These are phyloP conservation scores for Melanogaster broomeanus DNA, from an alignment of 768 basidiomycete species.

Conservation along the genomic window DNA sequence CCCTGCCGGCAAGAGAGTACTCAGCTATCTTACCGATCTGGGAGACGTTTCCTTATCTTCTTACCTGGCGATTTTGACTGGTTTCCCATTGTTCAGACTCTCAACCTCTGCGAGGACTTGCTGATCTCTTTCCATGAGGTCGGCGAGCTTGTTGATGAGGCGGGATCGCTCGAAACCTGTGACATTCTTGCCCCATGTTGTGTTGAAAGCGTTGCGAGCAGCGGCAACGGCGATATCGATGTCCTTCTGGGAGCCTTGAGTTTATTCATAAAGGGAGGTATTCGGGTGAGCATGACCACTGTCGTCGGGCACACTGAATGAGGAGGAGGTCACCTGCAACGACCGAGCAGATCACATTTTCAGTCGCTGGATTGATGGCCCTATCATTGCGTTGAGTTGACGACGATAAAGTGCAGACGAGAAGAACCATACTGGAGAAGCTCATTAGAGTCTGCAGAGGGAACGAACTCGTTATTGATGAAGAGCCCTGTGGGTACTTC, in stretches of 20 bases:
- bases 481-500: conserved; percentile 81
- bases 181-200: conserved; percentile 87
- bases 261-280: conserved; percentile 1
- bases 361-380: conserved; percentile 81
- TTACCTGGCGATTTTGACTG: conserved; percentile 59
- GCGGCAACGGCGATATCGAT: conserved; percentile 84
- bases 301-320: background rate
- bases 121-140: conserved; percentile 84
- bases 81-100: conserved; percentile 89
- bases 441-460: conserved; percentile 69
- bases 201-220: conserved; percentile 80
- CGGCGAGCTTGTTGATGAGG: conserved; percentile 83
- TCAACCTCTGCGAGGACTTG: conserved; percentile 85
- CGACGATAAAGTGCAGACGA: conserved; percentile 7
- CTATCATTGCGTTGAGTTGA: conserved; percentile 37
- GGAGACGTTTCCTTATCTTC: conserved; percentile 32
- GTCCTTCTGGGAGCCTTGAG: conserved; percentile 65
- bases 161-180: conserved; percentile 82
- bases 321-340: conserved; percentile 48
- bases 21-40: conserved; percentile 10
- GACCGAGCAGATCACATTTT: conserved; percentile 69
- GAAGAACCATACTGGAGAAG: conserved; percentile 54
- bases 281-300: background rate
- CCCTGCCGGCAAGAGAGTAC: conserved; percentile 49
- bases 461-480: conserved; percentile 88